Base-by-base conservation (phyloP, 208 protist genomes). In the Leishmania braziliensis region DNA sequence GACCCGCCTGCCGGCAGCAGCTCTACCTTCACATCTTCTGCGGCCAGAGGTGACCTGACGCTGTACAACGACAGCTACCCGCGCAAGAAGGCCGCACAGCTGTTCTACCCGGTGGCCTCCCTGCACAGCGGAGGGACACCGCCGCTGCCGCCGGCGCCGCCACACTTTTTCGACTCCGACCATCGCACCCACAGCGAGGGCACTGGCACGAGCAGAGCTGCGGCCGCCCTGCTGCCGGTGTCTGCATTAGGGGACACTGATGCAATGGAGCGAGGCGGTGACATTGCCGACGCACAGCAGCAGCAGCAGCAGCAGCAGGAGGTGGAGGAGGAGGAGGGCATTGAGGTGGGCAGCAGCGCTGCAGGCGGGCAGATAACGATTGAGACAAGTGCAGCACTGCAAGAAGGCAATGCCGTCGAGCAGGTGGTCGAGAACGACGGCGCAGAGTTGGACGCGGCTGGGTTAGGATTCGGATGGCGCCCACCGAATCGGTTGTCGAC, bases 21-120 rank as follows among this genome's bases (percentile, higher is more conserved):
- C 53, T n/a, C 16, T 53, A 60, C 72, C 20, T 2, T 1, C 70
- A 2, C 58, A 53, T 48, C 51, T 0, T 14, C 62, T 23, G 23
- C 50, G 3, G 16, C 39, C 26, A 68, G 54, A 23, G 77, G 76
- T 4, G 77, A 77, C n/a, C 16, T 81, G 48, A 60, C 53, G 5
- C 26, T 66, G 18, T 69, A 80, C 73, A 72, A 75, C 50, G 76
- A 84, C 75, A 53, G 58, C 75, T 53, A 80, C 60, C 58, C 62
- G 23, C 66, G 79, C 18, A 79, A 78, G 62, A 77, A 82, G 39
- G 48, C 56, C 2, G 75, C 79, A 36, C 80, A 75, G 69, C 77
- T 81, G 1, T 71, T 60, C 12, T 79, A 75, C 48, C 75, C 83
- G 50, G 62, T 50, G 3, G 68, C 69, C 36, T 73, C 46, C 23